Conservation (phyloP, 2,329 filamentous ascomycete species). For the Phialophora tarda region DNA sequence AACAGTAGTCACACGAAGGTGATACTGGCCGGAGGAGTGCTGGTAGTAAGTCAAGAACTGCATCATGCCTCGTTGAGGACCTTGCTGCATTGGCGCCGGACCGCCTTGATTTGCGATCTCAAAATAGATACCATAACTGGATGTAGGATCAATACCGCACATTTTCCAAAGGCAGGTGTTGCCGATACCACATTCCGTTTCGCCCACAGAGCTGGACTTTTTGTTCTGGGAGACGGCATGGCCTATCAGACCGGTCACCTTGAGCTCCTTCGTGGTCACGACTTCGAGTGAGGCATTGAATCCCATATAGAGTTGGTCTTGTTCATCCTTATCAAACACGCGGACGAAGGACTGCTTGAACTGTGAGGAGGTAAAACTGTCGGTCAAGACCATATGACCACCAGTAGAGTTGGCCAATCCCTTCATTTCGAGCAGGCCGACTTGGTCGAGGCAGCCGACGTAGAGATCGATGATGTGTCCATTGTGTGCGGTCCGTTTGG, state of each 20-base stretch:
- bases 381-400: constrained; percentile 96
- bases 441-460: constrained; percentile 94
- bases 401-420: constrained; percentile 93
- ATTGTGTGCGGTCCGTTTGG: constrained; percentile 93
- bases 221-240: constrained; percentile 97
- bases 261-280: constrained; percentile 95
- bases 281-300: constrained; percentile 98
- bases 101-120: constrained; percentile 95
- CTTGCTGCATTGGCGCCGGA: constrained; percentile 80
- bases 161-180: constrained; percentile 99
- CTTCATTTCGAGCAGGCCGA: constrained; percentile 97
- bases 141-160: constrained; percentile 93
- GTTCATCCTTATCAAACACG: constrained; percentile 93
- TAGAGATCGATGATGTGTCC: constrained; percentile 98
- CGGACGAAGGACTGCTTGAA: constrained; percentile 98
- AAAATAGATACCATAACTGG: constrained; percentile 96
- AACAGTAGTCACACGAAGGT: constrained; percentile 93
- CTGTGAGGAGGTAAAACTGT: constrained; percentile 98
- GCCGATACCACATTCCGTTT: constrained; percentile 97
- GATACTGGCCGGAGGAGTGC: constrained; percentile 93
- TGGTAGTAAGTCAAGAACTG: constrained; percentile 99
- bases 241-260: constrained; percentile 95
- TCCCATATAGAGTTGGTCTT: constrained; percentile 95
- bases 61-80: constrained; percentile 91
- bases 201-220: constrained; percentile 94